Evolutionary conservation across 2,329 filamentous ascomycete genomes (phyloP).

Genomic region (Aureobasidium vineae): DNA sequence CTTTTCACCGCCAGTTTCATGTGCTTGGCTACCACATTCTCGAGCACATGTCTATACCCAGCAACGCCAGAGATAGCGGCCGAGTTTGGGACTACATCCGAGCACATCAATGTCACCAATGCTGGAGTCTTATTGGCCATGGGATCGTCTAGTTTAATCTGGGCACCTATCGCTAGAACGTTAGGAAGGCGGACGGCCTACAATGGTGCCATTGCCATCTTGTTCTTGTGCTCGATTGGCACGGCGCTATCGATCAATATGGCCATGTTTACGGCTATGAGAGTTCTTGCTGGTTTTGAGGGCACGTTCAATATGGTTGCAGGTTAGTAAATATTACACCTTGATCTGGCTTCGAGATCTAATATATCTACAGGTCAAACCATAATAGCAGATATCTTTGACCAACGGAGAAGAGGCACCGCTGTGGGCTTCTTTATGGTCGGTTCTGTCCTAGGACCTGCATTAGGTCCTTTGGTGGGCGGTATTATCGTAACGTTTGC

Average conservation of each 20-base stretch:
- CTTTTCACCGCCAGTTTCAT: constrained; percentile 68
- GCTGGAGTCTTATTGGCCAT: constrained; percentile 68
- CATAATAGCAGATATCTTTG: constrained; percentile 57
- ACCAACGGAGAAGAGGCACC: constrained; percentile 56
- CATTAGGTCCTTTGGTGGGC: constrained; percentile 58
- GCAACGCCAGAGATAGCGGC: constrained; percentile 68
- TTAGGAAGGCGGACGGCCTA: constrained; percentile 47
- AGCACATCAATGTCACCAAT: constrained; percentile 69
- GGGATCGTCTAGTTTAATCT: constrained; percentile 65
- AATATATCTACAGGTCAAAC: constrained; percentile 37
- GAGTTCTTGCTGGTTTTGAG: constrained; percentile 68
- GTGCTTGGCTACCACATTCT: constrained; percentile 69
- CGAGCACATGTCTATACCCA: constrained; percentile 67
- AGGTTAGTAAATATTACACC: constrained; percentile 47
- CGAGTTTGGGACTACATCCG: constrained; percentile 62
- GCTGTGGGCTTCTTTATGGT: constrained; percentile 70
- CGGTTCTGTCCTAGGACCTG: constrained; percentile 64
- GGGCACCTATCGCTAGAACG: constrained; percentile 60
- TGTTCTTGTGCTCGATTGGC: constrained; percentile 65
- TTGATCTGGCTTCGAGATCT: neutral
- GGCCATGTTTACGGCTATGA: constrained; percentile 66
- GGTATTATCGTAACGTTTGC: constrained; percentile 71
- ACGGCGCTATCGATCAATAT: constrained; percentile 69
- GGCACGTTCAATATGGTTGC: constrained; percentile 72
- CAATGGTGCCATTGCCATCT: constrained; percentile 58